Percentiles rank a stretch among this genome's conserved stretches.
Evolutionary conservation across 768 basidiomycete genomes (phyloP).

Genomic region (Psilocybe subaeruginosa): DNA sequence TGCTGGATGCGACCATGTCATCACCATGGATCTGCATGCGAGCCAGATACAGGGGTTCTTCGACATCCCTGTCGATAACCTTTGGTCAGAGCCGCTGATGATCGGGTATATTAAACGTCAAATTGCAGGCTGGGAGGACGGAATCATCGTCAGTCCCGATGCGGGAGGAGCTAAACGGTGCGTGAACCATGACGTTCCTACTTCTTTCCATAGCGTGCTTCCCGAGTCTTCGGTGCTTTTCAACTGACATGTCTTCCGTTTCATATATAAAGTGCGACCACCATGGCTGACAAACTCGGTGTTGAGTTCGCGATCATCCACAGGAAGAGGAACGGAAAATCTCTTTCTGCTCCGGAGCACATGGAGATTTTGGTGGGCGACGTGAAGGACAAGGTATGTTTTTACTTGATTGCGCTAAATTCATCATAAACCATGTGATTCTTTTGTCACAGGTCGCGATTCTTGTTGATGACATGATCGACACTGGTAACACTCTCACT

Average conservation of each 20-base stretch:
- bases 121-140: conserved; percentile 84
- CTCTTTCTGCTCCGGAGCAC: conserved; percentile 65
- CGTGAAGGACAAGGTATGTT: conserved; percentile 79
- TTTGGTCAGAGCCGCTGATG: conserved; percentile 96
- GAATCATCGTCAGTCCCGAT: conserved; percentile 95
- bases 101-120: conserved; percentile 88
- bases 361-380: conserved; percentile 97
- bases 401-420: background rate
- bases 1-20: conserved; percentile 97
- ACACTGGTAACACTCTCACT: conserved; percentile 88
- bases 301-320: conserved; percentile 97
- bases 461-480: conserved; percentile 98
- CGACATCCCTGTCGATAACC: conserved; percentile 97
- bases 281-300: conserved; percentile 93
- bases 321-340: conserved; percentile 78
- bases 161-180: conserved; percentile 99
- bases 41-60: conserved; percentile 99
- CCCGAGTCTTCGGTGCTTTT: conserved; percentile 2
- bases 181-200: conserved; percentile 29
- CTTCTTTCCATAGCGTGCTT: conserved; percentile 2
- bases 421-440: background rate
- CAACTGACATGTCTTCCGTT: conserved; percentile 14
- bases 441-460: conserved; percentile 70
- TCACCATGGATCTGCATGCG: conserved; percentile 99
- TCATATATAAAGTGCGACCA: conserved; percentile 69